Evolutionary conservation across 2,329 filamentous ascomycete genomes (phyloP).

Genomic region (Claviceps sp.): DNA sequence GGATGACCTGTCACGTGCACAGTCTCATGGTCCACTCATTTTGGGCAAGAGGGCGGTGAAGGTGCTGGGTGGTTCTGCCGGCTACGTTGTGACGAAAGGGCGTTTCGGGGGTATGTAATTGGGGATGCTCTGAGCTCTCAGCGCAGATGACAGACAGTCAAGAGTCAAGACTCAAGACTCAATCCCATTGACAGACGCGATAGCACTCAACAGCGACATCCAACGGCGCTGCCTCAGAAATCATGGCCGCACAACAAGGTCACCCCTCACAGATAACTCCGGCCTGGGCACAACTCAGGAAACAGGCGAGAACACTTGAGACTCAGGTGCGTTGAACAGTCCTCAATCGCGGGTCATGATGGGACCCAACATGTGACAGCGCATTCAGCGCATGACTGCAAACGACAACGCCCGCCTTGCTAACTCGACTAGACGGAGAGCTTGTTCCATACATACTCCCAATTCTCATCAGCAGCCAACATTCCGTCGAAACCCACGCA

Average conservation of each 20-base stretch:
- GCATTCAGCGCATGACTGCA: background rate
- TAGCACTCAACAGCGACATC: background rate
- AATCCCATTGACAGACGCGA: too few species aligned
- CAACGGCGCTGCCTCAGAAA: slow-evolving; percentile 3
- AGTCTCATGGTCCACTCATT: slow-evolving; percentile 5
- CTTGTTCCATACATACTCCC: slow-evolving; percentile 74
- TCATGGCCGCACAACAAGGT: slow-evolving; percentile 30
- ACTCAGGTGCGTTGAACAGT: slow-evolving; percentile 53
- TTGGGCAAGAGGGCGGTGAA: background rate
- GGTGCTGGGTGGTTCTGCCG: background rate
- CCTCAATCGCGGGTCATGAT: background rate
- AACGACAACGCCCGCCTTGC: background rate
- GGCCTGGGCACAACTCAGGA: slow-evolving; percentile 87
- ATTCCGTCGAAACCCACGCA: slow-evolving; percentile 74
- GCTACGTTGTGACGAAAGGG: background rate
- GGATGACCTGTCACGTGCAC: slow-evolving; percentile 13
- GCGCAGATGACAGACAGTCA: background rate
- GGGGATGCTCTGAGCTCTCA: background rate
- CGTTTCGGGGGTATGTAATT: background rate
- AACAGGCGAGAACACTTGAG: slow-evolving; percentile 80
- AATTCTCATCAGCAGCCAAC: slow-evolving; percentile 69
- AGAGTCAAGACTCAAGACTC: background rate
- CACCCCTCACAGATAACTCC: slow-evolving; percentile 31
- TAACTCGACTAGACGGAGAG: slow-evolving; percentile 56
- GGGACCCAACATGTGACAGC: background rate